Percentiles rank a stretch among this genome's conserved stretches.
phyloP scores from a whole-genome alignment of 306 rosid species.

The Urtica urens region DNA sequence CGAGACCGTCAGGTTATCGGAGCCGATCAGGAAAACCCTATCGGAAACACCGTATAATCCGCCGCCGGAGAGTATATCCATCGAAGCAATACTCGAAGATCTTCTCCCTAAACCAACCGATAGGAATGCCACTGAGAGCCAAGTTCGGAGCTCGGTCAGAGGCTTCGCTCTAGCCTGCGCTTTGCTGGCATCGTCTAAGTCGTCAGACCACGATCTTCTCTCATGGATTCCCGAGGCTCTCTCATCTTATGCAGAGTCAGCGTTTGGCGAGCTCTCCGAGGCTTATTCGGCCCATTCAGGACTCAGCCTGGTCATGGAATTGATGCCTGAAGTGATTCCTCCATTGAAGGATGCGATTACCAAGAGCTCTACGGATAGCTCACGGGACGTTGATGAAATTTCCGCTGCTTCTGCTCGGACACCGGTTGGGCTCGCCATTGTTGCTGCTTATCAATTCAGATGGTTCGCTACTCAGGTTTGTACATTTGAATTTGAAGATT shows the following conservation, averaged over 20 bases:
- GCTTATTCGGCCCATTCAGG: constrained; percentile 41
- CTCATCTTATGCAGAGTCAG: constrained; percentile 29
- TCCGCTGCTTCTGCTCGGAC: constrained; percentile 72
- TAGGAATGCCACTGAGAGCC: constrained; percentile 11
- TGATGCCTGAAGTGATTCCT: constrained; percentile 52
- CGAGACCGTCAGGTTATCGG: constrained; percentile 38
- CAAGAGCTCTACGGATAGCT: constrained; percentile 64
- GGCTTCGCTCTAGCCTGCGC: constrained; percentile 67
- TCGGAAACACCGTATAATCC: constrained; percentile 28
- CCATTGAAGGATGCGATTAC: constrained; percentile 51
- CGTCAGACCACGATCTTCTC: constrained; percentile 38
- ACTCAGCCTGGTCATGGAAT: constrained; percentile 39
- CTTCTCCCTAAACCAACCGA: constrained; percentile 32
- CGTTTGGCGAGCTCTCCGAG: constrained; percentile 37
- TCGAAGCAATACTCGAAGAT: constrained; percentile 42
- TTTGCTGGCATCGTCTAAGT: constrained; percentile 43
- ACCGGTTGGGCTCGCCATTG: constrained; percentile 61
- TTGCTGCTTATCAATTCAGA: constrained; percentile 72
- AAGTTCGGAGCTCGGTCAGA: constrained; percentile 28
- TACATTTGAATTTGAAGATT: neutral
- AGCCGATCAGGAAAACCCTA: constrained; percentile 31
- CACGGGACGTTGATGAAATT: constrained; percentile 46
- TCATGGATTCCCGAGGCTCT: constrained; percentile 62
- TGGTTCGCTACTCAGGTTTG: constrained; percentile 86
- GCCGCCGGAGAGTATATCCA: constrained; percentile 33